Evolutionary conservation across 2,329 filamentous ascomycete species (phyloP).

Genomic region (Orbilia blumenaviensis): DNA sequence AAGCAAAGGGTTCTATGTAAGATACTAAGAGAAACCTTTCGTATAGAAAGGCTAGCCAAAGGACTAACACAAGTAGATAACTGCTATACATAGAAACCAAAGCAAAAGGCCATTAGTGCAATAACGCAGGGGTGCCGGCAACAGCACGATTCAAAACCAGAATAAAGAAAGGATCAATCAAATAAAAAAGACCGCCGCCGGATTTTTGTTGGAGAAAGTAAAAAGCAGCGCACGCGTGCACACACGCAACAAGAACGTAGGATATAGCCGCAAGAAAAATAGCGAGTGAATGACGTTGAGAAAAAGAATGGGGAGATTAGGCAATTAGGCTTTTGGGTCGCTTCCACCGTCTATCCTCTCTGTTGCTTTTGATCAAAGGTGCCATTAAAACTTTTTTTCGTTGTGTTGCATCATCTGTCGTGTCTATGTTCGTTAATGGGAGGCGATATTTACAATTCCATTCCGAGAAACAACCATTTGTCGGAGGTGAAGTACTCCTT

Average conservation of each 20-base stretch:
- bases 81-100: slow-evolving; percentile 26
- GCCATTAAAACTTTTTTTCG: slow-evolving; percentile 42
- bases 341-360: slow-evolving; percentile 36
- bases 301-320: slow-evolving; percentile 36
- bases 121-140: slow-evolving; percentile 36
- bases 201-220: slow-evolving; percentile 33
- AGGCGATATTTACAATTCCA: slow-evolving; percentile 73
- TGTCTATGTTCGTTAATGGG: slow-evolving; percentile 41
- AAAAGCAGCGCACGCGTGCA: slow-evolving; percentile 20
- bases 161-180: slow-evolving; percentile 31
- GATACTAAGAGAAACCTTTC: neutral
- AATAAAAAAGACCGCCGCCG: slow-evolving; percentile 26
- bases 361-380: slow-evolving; percentile 38
- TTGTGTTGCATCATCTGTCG: slow-evolving; percentile 38
- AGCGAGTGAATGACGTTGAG: slow-evolving; percentile 44
- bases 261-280: slow-evolving; percentile 44
- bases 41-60: neutral
- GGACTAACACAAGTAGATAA: slow-evolving; percentile 17
- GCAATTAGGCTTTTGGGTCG: slow-evolving; percentile 16
- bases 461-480: slow-evolving; percentile 85
- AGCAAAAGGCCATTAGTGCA: slow-evolving; percentile 27
- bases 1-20: slow-evolving; percentile 19
- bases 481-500: slow-evolving; percentile 73
- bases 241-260: slow-evolving; percentile 15
- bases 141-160: slow-evolving; percentile 46